Percentiles rank a stretch among this genome's conserved stretches.
Evolutionary conservation across 2,329 filamentous ascomycete genomes (phyloP).

Genomic region (Fusarium oligoseptatum): DNA sequence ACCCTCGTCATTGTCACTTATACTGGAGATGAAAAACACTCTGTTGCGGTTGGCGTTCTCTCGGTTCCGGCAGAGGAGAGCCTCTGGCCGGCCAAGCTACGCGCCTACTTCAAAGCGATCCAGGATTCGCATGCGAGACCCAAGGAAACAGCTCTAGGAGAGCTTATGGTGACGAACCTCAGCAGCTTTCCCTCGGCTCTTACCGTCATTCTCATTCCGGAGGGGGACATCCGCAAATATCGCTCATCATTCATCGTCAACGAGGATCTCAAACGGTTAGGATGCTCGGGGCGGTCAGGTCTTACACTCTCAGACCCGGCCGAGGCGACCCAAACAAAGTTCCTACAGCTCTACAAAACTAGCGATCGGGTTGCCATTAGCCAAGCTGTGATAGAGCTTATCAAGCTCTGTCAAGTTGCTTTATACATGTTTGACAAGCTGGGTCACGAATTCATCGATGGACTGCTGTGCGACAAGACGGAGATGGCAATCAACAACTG

Average conservation of each 20-base stretch:
- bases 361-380: conserved; percentile 85
- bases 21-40: conserved; percentile 86
- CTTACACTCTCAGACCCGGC: conserved; percentile 84
- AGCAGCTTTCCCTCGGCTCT: conserved; percentile 92
- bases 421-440: conserved; percentile 89
- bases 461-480: conserved; percentile 91
- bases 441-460: conserved; percentile 90
- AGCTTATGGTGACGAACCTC: conserved; percentile 93
- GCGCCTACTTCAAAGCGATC: conserved; percentile 87
- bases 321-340: conserved; percentile 88
- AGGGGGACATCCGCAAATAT: conserved; percentile 85
- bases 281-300: conserved; percentile 90
- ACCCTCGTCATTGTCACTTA: conserved; percentile 94
- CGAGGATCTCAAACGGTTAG: conserved; percentile 90
- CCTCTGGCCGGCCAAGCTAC: conserved; percentile 82
- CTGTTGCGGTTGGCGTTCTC: conserved; percentile 83
- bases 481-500: conserved; percentile 92
- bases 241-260: conserved; percentile 92
- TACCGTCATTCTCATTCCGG: conserved; percentile 90
- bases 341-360: conserved; percentile 89
- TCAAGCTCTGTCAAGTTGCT: conserved; percentile 92
- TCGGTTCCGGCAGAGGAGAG: conserved; percentile 84
- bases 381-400: conserved; percentile 85
- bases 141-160: conserved; percentile 84
- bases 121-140: conserved; percentile 87